Evolutionary conservation across 2,329 filamentous ascomycete species (phyloP).

Genomic region (Eurotiales sp.): DNA sequence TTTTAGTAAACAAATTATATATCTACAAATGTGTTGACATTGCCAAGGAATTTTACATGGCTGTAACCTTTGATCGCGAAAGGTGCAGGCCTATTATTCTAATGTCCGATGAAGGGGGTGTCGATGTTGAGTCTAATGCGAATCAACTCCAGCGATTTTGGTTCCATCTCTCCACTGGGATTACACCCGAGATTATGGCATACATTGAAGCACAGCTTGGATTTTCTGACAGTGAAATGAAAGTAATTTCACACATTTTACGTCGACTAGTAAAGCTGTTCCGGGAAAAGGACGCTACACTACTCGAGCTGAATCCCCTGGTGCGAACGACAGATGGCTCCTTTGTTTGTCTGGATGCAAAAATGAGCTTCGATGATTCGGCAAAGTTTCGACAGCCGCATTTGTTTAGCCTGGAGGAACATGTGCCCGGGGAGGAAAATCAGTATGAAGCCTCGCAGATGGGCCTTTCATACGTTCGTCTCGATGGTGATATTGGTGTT

Average conservation of each 20-base stretch:
- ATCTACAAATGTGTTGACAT: slow-evolving; percentile 31
- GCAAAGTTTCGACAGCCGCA: slow-evolving; percentile 41
- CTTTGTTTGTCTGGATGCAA: slow-evolving; percentile 37
- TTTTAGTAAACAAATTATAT: slow-evolving; percentile 32
- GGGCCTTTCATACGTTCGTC: slow-evolving; percentile 28
- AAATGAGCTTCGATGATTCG: slow-evolving; percentile 49
- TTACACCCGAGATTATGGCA: slow-evolving; percentile 22
- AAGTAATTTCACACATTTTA: slow-evolving; percentile 27
- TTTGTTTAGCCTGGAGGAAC: slow-evolving; percentile 38
- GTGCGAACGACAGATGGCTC: slow-evolving; percentile 24
- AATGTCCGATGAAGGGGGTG: slow-evolving; percentile 32
- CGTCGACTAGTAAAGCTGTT: slow-evolving; percentile 36
- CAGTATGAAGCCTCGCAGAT: slow-evolving; percentile 34
- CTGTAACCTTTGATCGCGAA: slow-evolving; percentile 45
- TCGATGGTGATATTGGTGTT: slow-evolving; percentile 32
- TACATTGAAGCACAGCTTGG: slow-evolving; percentile 22
- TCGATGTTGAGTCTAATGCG: slow-evolving; percentile 28
- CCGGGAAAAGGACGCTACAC: slow-evolving; percentile 44
- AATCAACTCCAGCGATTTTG: slow-evolving; percentile 25
- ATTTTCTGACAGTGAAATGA: slow-evolving; percentile 25
- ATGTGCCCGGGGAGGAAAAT: slow-evolving; percentile 26
- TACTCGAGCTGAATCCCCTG: slow-evolving; percentile 43
- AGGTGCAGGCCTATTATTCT: slow-evolving; percentile 36
- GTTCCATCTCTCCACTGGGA: slow-evolving; percentile 23
- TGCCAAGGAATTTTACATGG: slow-evolving; percentile 39